These are phyloP conservation scores for Herpetomonas tarakana DNA, from an alignment of 208 protist species.

Conservation along the genomic window DNA sequence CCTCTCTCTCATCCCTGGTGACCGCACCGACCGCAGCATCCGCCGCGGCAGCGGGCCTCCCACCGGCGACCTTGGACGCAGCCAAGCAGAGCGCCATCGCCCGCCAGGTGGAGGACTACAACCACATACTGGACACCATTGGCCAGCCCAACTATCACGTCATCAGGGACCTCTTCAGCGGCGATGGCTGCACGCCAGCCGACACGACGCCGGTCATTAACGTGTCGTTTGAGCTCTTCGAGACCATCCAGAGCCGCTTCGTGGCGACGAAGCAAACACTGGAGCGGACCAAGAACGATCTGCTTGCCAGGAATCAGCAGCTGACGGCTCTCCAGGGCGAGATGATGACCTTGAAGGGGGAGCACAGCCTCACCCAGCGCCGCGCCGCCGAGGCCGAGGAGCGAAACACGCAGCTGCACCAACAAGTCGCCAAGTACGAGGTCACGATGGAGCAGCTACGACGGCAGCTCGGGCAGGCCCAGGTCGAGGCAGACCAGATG, in stretches of 20 bases:
- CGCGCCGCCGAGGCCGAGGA: constrained; percentile 55
- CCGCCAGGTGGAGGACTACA: constrained; percentile 48
- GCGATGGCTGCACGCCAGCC: constrained; percentile 38
- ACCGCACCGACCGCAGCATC: too few species aligned
- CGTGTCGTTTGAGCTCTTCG: constrained; percentile 86
- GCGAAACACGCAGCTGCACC: constrained; percentile 61
- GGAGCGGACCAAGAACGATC: constrained; percentile 62
- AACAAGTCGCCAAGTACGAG: constrained; percentile 65
- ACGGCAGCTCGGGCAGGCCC: constrained; percentile 41
- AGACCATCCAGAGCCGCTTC: constrained; percentile 80
- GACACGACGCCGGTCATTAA: constrained; percentile 64
- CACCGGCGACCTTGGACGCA: constrained; percentile 4
- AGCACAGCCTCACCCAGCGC: constrained; percentile 45
- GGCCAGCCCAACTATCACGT: constrained; percentile 62
- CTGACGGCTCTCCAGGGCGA: constrained; percentile 48
- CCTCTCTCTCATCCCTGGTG: too few species aligned
- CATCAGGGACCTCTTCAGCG: constrained; percentile 55
- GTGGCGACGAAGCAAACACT: constrained; percentile 64
- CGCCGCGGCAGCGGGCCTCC: too few species aligned
- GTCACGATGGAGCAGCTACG: constrained; percentile 72
- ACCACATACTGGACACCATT: constrained; percentile 59
- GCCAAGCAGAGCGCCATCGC: constrained; percentile 10
- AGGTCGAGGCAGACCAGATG: constrained; percentile 45
- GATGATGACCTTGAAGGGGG: constrained; percentile 38
- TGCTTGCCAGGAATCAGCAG: constrained; percentile 68